A percentile compares a stretch with the other conserved stretches of the same genome.
phyloP scores from a whole-genome alignment of 768 basidiomycete species.

The Mycena galericulata region DNA sequence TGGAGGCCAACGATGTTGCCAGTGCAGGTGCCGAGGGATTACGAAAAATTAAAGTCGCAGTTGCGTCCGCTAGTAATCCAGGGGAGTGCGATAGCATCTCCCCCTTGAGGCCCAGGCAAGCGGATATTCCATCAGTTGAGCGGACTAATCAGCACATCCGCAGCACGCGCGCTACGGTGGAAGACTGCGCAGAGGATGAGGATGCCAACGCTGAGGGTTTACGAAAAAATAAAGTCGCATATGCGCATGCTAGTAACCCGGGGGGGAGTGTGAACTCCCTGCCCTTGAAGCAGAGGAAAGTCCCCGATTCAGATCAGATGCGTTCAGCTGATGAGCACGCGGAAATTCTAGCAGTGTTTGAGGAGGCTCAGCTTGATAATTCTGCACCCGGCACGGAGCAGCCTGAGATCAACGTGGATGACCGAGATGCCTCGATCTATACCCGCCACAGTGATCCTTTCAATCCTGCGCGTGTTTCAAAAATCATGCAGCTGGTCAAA shows the following conservation, averaged over 20 bases:
- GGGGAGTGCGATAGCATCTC: neutral
- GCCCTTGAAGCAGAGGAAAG: constrained; percentile 24
- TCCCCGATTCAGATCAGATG: neutral
- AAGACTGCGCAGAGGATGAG: neutral
- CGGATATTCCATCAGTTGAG: neutral
- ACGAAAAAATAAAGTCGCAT: constrained; percentile 21
- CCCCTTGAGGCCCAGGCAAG: constrained; percentile 8
- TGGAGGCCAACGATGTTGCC: neutral
- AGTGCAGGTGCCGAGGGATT: neutral
- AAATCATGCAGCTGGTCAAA: constrained; percentile 5
- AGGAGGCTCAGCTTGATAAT: constrained; percentile 1
- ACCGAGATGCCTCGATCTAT: constrained; percentile 8
- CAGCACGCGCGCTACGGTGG: neutral
- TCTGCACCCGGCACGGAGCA: constrained; percentile 4
- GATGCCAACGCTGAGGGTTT: constrained; percentile 11
- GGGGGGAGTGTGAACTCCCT: constrained; percentile 12
- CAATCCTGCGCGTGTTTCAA: constrained; percentile 7
- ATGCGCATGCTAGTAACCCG: constrained; percentile 22
- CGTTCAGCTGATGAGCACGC: constrained; percentile 23
- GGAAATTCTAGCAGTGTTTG: constrained; percentile 2
- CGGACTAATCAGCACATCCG: neutral
- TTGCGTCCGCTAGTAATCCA: constrained; percentile 7
- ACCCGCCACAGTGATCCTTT: constrained; percentile 4
- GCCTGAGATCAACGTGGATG: constrained; percentile 7
- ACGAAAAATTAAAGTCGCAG: constrained; percentile 7